Evolutionary conservation across 441 rosid species (phyloP).

Genomic region (Metrosideros polymorpha): DNA sequence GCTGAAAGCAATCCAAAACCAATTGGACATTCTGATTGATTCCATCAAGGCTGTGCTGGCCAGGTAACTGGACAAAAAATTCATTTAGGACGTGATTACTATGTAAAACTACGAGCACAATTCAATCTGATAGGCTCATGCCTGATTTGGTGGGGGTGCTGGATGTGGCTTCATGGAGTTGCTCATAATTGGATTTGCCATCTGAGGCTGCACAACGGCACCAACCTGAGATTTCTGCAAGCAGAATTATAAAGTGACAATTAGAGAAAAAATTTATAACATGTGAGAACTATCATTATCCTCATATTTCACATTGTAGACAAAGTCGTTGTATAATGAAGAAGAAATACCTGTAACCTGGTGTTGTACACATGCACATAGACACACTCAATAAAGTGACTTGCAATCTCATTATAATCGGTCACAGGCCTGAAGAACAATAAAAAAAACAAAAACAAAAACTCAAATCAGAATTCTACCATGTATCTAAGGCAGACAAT

Average conservation of each 20-base stretch:
- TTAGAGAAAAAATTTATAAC: neutral
- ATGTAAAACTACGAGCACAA: neutral
- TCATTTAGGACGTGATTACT: neutral
- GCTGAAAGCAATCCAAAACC: slow-evolving; percentile 47
- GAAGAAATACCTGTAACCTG: slow-evolving; percentile 52
- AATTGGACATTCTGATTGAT: slow-evolving; percentile 28
- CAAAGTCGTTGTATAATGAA: neutral
- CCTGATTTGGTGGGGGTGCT: slow-evolving; percentile 44
- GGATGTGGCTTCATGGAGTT: slow-evolving; percentile 40
- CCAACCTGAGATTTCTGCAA: slow-evolving; percentile 32
- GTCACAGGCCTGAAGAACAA: slow-evolving; percentile 63
- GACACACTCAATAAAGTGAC: slow-evolving; percentile 82
- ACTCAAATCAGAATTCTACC: slow-evolving; percentile 3
- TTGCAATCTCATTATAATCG: slow-evolving; percentile 78
- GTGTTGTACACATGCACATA: slow-evolving; percentile 76
- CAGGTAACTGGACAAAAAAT: slow-evolving; percentile 26
- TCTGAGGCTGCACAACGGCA: slow-evolving; percentile 33
- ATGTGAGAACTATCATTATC: neutral
- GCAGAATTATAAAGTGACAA: neutral
- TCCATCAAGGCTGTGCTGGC: slow-evolving; percentile 28
- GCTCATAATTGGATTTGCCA: slow-evolving; percentile 36
- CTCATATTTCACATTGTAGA: neutral
- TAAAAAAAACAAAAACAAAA: neutral
- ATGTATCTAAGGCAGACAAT: neutral
- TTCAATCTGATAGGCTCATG: slow-evolving; percentile 4